Evolutionary conservation across 2,329 filamentous ascomycete genomes (phyloP).

Genomic region (Fusarium aywerte): DNA sequence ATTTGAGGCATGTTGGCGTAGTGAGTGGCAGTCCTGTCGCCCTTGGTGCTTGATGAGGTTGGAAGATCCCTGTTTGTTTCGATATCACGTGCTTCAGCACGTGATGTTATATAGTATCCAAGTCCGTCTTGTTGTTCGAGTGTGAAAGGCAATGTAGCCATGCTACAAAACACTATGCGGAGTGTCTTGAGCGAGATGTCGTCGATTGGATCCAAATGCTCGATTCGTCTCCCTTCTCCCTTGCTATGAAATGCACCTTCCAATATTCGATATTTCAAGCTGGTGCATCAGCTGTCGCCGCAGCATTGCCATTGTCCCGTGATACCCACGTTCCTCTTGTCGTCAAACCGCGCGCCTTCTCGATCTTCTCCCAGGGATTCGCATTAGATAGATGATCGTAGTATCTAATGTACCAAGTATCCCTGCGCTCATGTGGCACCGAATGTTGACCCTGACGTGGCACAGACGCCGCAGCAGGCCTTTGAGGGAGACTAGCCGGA

Average conservation of each 20-base stretch:
- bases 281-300: constrained; percentile 7
- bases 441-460: constrained; percentile 28
- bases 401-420: constrained; percentile 72
- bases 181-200: no score
- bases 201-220: neutral
- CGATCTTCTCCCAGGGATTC: constrained; percentile 76
- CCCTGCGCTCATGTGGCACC: constrained; percentile 6
- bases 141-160: neutral
- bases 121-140: neutral
- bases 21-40: constrained; percentile 10
- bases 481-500: constrained; percentile 49
- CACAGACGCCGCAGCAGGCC: constrained; percentile 40
- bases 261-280: constrained; percentile 21
- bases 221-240: neutral
- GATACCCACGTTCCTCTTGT: constrained; percentile 59
- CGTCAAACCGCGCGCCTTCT: constrained; percentile 58
- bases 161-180: neutral
- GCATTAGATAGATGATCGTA: constrained; percentile 76
- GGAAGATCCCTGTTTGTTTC: constrained; percentile 21
- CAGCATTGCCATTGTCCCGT: constrained; percentile 9
- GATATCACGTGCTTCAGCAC: constrained; percentile 35
- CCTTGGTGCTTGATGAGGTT: constrained; percentile 32
- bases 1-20: constrained; percentile 34
- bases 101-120: constrained; percentile 1
- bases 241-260: no score